These are phyloP conservation scores for Plasmodium chabaudi DNA, from an alignment of 169 alveolate species.

Conservation along the genomic window DNA sequence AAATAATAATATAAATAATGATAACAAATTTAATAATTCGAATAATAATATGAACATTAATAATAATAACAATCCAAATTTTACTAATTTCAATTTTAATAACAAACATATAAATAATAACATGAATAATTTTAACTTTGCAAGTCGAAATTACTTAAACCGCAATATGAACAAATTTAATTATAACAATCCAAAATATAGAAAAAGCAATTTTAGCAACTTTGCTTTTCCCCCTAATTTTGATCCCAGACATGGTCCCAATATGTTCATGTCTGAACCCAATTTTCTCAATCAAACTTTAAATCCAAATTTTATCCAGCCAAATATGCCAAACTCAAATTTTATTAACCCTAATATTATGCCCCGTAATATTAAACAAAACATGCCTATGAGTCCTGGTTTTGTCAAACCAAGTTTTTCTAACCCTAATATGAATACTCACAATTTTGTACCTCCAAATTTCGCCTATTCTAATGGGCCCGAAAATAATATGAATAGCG, in stretches of 20 bases:
- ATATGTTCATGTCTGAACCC: too few species aligned
- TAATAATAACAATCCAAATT: neutral
- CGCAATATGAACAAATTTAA: slow-evolving; percentile 10
- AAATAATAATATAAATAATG: neutral
- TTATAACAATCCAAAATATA: slow-evolving; percentile 3
- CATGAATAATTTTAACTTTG: slow-evolving; percentile 34
- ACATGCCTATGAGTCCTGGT: neutral
- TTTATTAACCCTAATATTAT: slow-evolving; percentile 10
- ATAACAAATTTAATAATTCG: neutral
- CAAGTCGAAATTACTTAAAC: slow-evolving; percentile 19
- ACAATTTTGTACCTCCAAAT: neutral
- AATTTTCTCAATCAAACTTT: too few species aligned
- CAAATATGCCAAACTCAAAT: neutral
- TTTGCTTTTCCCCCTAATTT: too few species aligned
- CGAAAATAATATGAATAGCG: neutral
- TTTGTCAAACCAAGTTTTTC: neutral
- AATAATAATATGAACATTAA: neutral
- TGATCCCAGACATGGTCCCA: too few species aligned
- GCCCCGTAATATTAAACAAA: neutral
- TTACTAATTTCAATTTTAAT: slow-evolving; percentile 8
- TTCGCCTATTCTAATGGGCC: slow-evolving; percentile 1
- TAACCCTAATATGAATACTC: slow-evolving; percentile 4
- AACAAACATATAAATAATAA: slow-evolving; percentile 6
- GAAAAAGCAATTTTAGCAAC: too few species aligned
- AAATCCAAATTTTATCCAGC: too few species aligned